A percentile compares a stretch with the other conserved stretches of the same genome.
Conservation (phyloP, 2,329 filamentous ascomycete species). For the Colletotrichum sidae region DNA sequence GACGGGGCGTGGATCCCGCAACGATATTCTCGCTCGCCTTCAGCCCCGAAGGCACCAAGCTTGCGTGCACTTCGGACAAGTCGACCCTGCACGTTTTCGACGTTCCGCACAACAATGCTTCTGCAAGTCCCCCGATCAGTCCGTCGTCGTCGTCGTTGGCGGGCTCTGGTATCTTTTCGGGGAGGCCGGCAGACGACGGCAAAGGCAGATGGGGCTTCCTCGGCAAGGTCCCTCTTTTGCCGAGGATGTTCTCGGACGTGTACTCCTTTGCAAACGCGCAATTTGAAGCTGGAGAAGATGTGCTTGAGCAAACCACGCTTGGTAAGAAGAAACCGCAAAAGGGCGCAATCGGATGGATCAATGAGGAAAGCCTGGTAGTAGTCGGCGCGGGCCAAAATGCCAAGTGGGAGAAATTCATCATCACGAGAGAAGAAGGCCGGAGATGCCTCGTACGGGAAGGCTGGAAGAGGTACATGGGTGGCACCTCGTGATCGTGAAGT, state of each 20-base stretch:
- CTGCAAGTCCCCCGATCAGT: slow-evolving; percentile 37
- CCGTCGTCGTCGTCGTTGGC: slow-evolving; percentile 42
- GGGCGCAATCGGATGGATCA: slow-evolving; percentile 86
- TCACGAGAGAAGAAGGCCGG: slow-evolving; percentile 75
- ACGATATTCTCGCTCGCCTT: slow-evolving; percentile 90
- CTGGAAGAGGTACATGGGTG: slow-evolving; percentile 82
- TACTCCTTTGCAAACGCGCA: slow-evolving; percentile 86
- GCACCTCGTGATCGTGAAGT: slow-evolving; percentile 43
- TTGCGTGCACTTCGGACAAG: slow-evolving; percentile 97
- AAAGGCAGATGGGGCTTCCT: slow-evolving; percentile 88
- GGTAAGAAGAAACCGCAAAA: slow-evolving; percentile 74
- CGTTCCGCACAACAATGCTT: slow-evolving; percentile 69
- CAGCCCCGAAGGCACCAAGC: slow-evolving; percentile 80
- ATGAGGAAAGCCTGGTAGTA: slow-evolving; percentile 79
- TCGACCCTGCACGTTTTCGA: slow-evolving; percentile 96
- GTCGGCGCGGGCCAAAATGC: slow-evolving; percentile 84
- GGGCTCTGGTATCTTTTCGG: slow-evolving; percentile 34
- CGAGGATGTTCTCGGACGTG: slow-evolving; percentile 87
- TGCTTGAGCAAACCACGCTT: slow-evolving; percentile 58
- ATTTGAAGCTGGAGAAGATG: slow-evolving; percentile 87
- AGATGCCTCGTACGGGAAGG: slow-evolving; percentile 77
- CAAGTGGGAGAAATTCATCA: slow-evolving; percentile 87
- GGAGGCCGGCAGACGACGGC: slow-evolving; percentile 57
- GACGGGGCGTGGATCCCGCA: slow-evolving; percentile 89
- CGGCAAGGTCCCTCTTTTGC: slow-evolving; percentile 85